A percentile compares a stretch with the other conserved stretches of the same genome.
Evolutionary conservation across 257 asterid species (phyloP).

Genomic region (Fraxinus quadrangulata): DNA sequence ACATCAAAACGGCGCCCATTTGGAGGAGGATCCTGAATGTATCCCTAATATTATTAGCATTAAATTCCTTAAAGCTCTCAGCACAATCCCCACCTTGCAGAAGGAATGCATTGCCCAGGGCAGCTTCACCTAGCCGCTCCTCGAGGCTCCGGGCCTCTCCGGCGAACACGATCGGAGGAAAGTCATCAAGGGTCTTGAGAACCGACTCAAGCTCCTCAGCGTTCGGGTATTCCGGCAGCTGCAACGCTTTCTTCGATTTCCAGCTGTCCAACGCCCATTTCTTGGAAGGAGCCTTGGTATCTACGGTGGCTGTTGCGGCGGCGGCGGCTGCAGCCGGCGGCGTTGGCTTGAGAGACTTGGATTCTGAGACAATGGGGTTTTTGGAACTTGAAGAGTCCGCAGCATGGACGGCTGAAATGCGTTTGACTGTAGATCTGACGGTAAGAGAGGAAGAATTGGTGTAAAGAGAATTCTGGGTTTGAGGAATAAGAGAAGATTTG

Average conservation of each 20-base stretch:
- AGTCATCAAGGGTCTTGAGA: constrained; percentile 3
- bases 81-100: constrained; percentile 20
- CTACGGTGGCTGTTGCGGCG: constrained; percentile 23
- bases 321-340: constrained; percentile 21
- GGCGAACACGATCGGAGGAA: constrained; percentile 21
- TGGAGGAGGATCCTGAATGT: constrained; percentile 9
- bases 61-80: constrained; percentile 5
- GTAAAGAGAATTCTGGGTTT: neutral
- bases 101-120: constrained; percentile 15
- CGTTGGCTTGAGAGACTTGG: neutral
- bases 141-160: constrained; percentile 22
- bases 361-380: neutral
- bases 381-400: neutral
- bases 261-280: constrained; percentile 47
- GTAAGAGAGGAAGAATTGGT: neutral
- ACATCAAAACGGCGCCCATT: constrained; percentile 8
- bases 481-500: neutral
- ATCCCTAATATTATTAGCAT: constrained; percentile 6
- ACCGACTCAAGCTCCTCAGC: constrained; percentile 27
- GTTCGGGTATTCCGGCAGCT: constrained; percentile 47
- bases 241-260: constrained; percentile 53
- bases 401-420: neutral
- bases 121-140: constrained; percentile 20
- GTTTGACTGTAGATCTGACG: neutral
- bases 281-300: constrained; percentile 21